Base-by-base conservation (phyloP, 257 asterid genomes). In the Solanum sejunctum region DNA sequence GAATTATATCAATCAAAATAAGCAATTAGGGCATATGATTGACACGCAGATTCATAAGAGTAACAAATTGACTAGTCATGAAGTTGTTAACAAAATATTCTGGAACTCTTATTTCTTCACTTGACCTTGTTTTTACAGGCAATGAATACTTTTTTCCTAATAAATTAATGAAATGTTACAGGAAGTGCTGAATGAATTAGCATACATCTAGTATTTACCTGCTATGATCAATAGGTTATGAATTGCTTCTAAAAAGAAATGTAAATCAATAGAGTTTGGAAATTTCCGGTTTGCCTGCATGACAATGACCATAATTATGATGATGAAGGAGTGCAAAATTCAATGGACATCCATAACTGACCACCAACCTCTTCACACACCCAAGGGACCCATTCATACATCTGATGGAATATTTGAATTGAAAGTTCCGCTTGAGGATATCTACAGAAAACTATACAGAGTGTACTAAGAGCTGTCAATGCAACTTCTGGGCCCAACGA, bases 381-480 rank as follows among this genome's bases (percentile, higher is more conserved):
- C 99, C 99, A 96, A 83, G 88, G 90, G 71, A 93, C 89, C 99
- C 99, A 96, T 86, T 88, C 87, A 84, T 85, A 45, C 91, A 93
- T 92, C 88, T 86, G 90, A 91, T 77, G 93, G 84, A 91, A 91
- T 88, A 93, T 89, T 83, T 84, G 26, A 85, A 84, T 73, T 16
- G 95, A 90, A 86, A 93, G 91, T 86, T 88, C 89, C 26, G 89
- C 84, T 80, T 89, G 91, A 73, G 95, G 97, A 87, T 88, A 87
- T 84, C 92, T 91, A 55, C 94, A 93, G 84, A 93, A 95, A 73
- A 91, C 91, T 88, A 93, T 92, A 87, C 97, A 92, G 72, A 96
- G 95, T 52, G 89, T 88, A 88, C 95, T 93, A 84, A 95, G 90
- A 89, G 98, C 94, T 87, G 88, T 67, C 83, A 96, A 83, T 87